Percentiles rank a stretch among this genome's conserved stretches.
These are phyloP conservation scores for Microdochium paspali DNA, from an alignment of 2,329 filamentous ascomycete species.

Conservation along the genomic window DNA sequence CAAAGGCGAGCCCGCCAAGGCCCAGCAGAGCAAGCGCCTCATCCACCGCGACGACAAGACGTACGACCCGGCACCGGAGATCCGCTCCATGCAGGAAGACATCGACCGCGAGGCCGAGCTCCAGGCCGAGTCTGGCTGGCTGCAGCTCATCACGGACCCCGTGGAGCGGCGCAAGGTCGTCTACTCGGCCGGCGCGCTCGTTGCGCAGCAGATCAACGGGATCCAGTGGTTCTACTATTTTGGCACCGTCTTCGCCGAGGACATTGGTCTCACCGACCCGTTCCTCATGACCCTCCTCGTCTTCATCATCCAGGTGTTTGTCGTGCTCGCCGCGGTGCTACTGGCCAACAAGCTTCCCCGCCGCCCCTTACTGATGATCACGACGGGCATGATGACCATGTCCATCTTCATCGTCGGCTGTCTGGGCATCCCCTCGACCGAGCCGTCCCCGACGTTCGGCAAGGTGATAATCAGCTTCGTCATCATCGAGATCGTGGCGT, in stretches of 20 bases:
- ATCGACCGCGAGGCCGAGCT: slow-evolving; percentile 23
- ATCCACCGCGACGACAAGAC: slow-evolving; percentile 30
- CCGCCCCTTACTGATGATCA: slow-evolving; percentile 26
- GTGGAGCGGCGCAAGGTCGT: slow-evolving; percentile 36
- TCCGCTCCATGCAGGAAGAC: slow-evolving; percentile 31
- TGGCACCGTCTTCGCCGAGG: slow-evolving; percentile 24
- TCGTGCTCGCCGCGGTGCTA: slow-evolving; percentile 26
- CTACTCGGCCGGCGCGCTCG: slow-evolving; percentile 30
- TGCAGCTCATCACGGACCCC: slow-evolving; percentile 28
- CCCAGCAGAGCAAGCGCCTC: slow-evolving; percentile 25
- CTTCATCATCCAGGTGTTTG: slow-evolving; percentile 31
- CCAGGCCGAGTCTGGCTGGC: slow-evolving; percentile 24
- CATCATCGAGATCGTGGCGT: slow-evolving; percentile 30
- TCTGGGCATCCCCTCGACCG: slow-evolving; percentile 14
- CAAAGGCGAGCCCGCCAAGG: slow-evolving; percentile 28
- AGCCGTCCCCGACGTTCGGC: slow-evolving; percentile 13
- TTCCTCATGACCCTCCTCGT: slow-evolving; percentile 31
- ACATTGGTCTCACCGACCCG: slow-evolving; percentile 28
- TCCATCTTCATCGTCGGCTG: slow-evolving; percentile 31
- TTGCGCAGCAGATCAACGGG: slow-evolving; percentile 35
- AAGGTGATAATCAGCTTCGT: slow-evolving; percentile 31
- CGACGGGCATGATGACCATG: slow-evolving; percentile 26
- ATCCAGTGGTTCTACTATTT: too few relatives aligned
- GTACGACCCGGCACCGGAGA: slow-evolving; percentile 23
- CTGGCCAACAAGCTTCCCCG: slow-evolving; percentile 28